Conservation (phyloP, 345 rosid species). For the Sonneratia caseolaris region DNA sequence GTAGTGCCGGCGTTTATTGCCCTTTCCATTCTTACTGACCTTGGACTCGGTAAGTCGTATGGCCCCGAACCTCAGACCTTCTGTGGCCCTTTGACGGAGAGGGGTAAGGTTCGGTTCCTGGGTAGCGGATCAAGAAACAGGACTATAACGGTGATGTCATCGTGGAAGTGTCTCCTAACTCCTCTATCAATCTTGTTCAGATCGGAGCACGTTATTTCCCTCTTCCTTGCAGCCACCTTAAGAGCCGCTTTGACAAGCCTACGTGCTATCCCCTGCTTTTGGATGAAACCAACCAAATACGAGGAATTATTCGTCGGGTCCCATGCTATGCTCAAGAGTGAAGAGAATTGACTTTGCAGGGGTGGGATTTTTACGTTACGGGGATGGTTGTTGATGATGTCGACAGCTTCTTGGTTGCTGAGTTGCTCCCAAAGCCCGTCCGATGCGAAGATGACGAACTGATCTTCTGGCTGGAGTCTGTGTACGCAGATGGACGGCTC, state of each 20-base stretch:
- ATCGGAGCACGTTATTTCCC: conserved; percentile 77
- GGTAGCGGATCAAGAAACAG: conserved; percentile 30
- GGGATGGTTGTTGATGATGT: conserved; percentile 43
- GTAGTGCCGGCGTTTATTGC: background rate
- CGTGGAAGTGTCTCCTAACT: conserved; percentile 73
- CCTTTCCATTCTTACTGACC: background rate
- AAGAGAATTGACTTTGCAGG: background rate
- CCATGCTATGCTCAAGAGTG: background rate
- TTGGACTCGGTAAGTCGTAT: background rate
- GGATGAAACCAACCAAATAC: background rate
- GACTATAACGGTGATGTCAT: conserved; percentile 54
- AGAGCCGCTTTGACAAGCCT: conserved; percentile 58
- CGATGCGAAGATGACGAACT: conserved; percentile 69
- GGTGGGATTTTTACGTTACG: conserved; percentile 33
- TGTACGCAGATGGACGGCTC: conserved; percentile 56
- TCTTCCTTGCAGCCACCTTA: conserved; percentile 68
- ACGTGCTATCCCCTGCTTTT: conserved; percentile 57
- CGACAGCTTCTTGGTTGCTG: conserved; percentile 62
- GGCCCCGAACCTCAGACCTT: background rate
- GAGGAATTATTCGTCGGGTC: background rate
- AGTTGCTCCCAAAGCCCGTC: conserved; percentile 93
- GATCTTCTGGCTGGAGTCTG: conserved; percentile 47
- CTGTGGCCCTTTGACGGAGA: conserved; percentile 49
- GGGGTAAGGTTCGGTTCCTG: conserved; percentile 12
- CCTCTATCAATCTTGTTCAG: conserved; percentile 49